These are phyloP conservation scores for Fusarium temperatum DNA, from an alignment of 2,329 filamentous ascomycete genomes.

Conservation along the genomic window DNA sequence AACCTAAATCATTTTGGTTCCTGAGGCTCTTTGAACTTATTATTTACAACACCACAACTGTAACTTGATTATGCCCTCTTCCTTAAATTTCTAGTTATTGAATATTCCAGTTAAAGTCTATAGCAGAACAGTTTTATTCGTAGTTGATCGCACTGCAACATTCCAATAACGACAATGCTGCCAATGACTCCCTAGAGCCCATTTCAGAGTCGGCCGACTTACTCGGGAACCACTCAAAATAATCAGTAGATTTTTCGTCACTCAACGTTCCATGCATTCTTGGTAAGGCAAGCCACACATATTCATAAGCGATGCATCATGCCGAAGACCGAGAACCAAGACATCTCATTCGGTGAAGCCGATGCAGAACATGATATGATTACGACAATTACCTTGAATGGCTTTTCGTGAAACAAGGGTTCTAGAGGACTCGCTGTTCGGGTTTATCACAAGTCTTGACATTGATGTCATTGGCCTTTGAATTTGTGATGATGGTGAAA, in stretches of 20 bases:
- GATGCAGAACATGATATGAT: neutral
- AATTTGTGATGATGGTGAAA: neutral
- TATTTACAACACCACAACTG: neutral
- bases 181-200: neutral
- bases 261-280: conserved; percentile 18
- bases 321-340: conserved; percentile 1
- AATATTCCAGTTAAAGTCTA: neutral
- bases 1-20: conserved; percentile 2
- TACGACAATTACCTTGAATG: neutral
- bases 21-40: neutral
- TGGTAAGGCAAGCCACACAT: conserved; percentile 24
- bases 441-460: neutral
- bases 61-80: neutral
- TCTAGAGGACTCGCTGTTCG: neutral
- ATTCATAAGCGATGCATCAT: conserved; percentile 17
- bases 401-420: neutral
- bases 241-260: neutral
- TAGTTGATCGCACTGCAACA: no score
- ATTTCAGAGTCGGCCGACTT: conserved; percentile 7
- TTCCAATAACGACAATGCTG: neutral
- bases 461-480: neutral
- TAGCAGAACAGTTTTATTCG: neutral
- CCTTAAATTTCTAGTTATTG: neutral
- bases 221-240: neutral
- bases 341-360: neutral